Base-by-base conservation (phyloP, 805 yeast species). In the Saccharomycopsis sp. region DNA sequence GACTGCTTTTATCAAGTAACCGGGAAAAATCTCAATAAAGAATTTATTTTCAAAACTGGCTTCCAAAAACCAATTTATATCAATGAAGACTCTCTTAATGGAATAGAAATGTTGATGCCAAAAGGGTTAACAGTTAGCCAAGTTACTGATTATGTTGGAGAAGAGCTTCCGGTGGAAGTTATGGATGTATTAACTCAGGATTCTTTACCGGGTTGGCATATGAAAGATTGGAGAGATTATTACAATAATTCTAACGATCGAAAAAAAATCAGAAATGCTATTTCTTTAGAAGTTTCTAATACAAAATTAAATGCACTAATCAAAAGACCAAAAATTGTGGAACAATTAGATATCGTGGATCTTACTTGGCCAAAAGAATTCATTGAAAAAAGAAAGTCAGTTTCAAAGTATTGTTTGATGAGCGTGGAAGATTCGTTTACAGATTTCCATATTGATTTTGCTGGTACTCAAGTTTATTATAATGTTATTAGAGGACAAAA, bases 391-490 rank as follows among this genome's bases (percentile, higher is more conserved):
- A 58, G 74, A 39, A 82, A 86, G 1, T 69, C 74, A 46, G 82
- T 80, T 2, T 74, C 86, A 17, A 74, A 78, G 40, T 87, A 87
- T 55, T 79, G 94, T 47, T 63, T 87, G 31, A 87, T 87, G 94
- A 81, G 94, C 1, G 94, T 84, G 2, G 63, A 67, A 20, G 74
- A 79, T 45, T 76, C 92, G 2, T 87, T 72, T 55, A 87, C 96
- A 0, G 96, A 87, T 55, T 87, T 86, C 59, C 96, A 87, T 57
- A 66, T 87, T 32, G 96, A 87, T 57, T 87, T 87, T 57, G 92
- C 94, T 2, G 96, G 95, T 0, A 83, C 95, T 0, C 81, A 92
- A 1, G 96, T 87, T 4, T 87, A 84, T 55, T 87, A 87, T 58
- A 84, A 89, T 2, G 76, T 87, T 3, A 59, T 87, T 13, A 61